Base-by-base conservation (phyloP, 345 rosid genomes). In the Melastoma malabathricum region DNA sequence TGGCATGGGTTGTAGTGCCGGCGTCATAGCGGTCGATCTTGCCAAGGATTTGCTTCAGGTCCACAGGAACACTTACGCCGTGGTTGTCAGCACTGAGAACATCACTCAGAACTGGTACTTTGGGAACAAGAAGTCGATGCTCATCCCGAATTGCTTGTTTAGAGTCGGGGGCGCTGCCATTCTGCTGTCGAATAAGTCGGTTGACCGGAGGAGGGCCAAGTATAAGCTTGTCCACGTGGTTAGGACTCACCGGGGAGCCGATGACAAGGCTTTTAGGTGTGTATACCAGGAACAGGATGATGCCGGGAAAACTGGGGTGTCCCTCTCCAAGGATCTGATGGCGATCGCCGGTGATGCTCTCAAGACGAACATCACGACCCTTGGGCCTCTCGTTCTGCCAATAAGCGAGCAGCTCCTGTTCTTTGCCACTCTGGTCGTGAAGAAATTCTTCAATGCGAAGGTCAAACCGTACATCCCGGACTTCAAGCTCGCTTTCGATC, bases 1-100 rank as follows among this genome's bases (percentile, higher is more conserved):
- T 17, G 96, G 94, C 0, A 84, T 87, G 94, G 96, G 96, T 2
- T 87, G 96, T 57, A 87, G 96, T 72, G 96, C 96, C 47, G 90
- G 96, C 23, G 86, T 85, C 43, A 86, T 89, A 54, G 64, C 96
- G 10, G 47, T 89, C 57, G 96, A 81, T 69, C 72, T 89, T 12
- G 92, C 94, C 3, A 86, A 80, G 51, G 96, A 86, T 43, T 59
- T 89, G 89, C 38, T 89, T 48, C 96, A 83, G 74, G 82, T 81
- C 65, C 96, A 83, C 63, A 73, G 97, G 68, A 89, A 83, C 54
- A 81, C 89, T 47, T 80, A 71, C 50, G 97, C 89, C 29, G 78
- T 89, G 55, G 97, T 86, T 50, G 89, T 83, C 10, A 89, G 97
- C 41, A 89, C 96, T 0, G 97, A 89, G 71, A 89, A 81, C 57